Evolutionary conservation across 129 eudicot genomes (phyloP), one percentile per base, ranked within the genome.

Genomic region (Helianthus annuus): DNA sequence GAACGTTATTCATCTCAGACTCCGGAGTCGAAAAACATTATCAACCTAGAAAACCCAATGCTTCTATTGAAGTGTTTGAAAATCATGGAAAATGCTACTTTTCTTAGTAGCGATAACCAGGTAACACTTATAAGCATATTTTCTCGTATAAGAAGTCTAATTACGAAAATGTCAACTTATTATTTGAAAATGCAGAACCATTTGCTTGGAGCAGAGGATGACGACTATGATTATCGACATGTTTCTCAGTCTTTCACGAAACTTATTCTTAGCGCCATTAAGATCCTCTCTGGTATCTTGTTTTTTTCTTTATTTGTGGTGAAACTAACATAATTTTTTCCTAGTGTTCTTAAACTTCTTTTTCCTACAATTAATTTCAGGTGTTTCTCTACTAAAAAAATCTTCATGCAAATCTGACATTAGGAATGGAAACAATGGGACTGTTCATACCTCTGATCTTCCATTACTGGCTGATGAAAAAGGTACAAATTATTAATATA

Each of bases 81-180:
- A 77, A 89, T 92, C 58, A 89, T 92, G 98, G 98, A 92, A 81
- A 92, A 89, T 79, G 93, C 96, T 48, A 89, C 96, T 2, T 89
- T 92, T 74, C 89, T 89, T 58, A 92, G 98, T 67, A 80, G 76
- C 44, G 89, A 89, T 60, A 92, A 89, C 82, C 98, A 92, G 98
- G 98, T 92, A 70, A 61, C 24, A 1, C 7, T 24, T 38, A 38
- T 66, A 29, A 42, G 49, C 36, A 53, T 7, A 1, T 7, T 72
- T 54, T 63, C 36, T 19, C 48, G 42, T n/a, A 66, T 13, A 11
- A 51, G 64, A 11, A 53, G 72, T 55, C n/a, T 48, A 32, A 63
- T 78, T 38, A 57, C 49, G 9, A 51, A 38, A 39, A 17, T 58
- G 48, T 54, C 15, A 64, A 66, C 45, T 53, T 66, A 36, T 19